Base-by-base conservation (phyloP, 371 early-diverging fungal genomes). In the Conidiobolus incongruus region DNA sequence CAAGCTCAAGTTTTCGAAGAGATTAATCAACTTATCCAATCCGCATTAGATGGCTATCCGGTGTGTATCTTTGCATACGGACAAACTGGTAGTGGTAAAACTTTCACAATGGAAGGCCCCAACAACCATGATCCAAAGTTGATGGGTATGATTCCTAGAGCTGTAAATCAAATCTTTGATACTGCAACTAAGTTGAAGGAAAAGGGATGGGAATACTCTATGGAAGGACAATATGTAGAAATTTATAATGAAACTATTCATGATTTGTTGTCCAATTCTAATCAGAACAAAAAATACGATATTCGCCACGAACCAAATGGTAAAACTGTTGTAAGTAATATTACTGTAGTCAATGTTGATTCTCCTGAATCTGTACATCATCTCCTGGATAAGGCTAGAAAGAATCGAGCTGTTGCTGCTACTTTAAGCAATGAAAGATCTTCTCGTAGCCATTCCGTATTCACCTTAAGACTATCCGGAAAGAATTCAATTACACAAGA, bases 1-100 rank as follows among this genome's bases (percentile, higher is more conserved):
- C 99, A 99, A 62, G 53, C 65, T 16, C 69, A 72, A 22, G 81
- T 98, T 11, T 99, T 84, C 75, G 75, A 76, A 29, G 98, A 99
- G 51, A 79, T 99, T 8, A 79, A 84, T 21, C 90, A 87, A 55
- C 61, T 96, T 15, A 82, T 98, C 2, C 92, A 93, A 55, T 84
- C 88, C 1, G 93, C 93, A 0, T 52, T 94, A 34, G 97, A 98
- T 56, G 99, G 99, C 2, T 98, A 88, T 55, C 88, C 88, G 36
- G 92, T 95, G 2, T 95, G 97, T 58, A 90, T 99, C 36, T 97
- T 98, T 67, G 98, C 98, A 37, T 99, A 99, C 60, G 99, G 99
- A 0, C 98, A 98, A 63, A 99, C 99, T 2, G 98, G 98, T 0
- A 81, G 84, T 52, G 99, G 99, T 35, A 99, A 99, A 62, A 79